Conservation (phyloP, 768 basidiomycete genomes). For the Artomyces pyxidatus region DNA sequence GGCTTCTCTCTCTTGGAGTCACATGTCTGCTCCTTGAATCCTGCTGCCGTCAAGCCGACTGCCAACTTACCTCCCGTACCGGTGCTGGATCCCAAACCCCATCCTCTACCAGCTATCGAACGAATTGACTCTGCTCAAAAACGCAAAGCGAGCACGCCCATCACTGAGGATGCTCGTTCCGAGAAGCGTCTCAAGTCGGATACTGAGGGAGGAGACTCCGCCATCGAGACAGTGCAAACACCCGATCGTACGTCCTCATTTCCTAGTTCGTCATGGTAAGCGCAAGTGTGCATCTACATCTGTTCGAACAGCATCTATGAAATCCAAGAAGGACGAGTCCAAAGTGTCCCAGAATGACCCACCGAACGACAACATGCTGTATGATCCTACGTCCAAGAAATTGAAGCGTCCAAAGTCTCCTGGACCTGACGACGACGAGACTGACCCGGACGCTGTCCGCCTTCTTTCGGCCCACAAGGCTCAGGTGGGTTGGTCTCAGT, state of each 20-base stretch:
- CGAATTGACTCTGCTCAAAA: constrained; percentile 6
- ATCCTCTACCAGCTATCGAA: constrained; percentile 8
- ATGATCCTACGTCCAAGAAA: not conserved
- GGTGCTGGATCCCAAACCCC: too few species aligned
- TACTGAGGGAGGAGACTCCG: constrained; percentile 35
- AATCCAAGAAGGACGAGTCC: constrained; percentile 1
- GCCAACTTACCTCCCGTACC: too few species aligned
- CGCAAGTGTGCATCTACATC: too few species aligned
- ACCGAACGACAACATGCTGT: constrained; percentile 1
- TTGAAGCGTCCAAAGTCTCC: constrained; percentile 22
- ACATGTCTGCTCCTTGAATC: constrained; percentile 59
- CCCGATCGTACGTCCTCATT: constrained; percentile 28
- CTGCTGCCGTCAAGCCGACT: constrained; percentile 23
- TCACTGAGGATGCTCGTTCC: constrained; percentile 33
- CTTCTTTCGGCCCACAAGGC: constrained; percentile 41
- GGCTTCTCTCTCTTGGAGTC: constrained; percentile 68
- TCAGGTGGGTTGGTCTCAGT: constrained; percentile 16
- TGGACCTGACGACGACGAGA: constrained; percentile 14
- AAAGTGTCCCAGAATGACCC: constrained; percentile 1
- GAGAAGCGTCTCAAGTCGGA: constrained; percentile 60
- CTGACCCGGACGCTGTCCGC: constrained; percentile 35
- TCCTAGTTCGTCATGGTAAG: too few species aligned
- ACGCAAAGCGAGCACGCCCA: constrained; percentile 20
- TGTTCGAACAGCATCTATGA: not conserved
- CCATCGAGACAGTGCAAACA: constrained; percentile 16